Percentiles rank a stretch among this genome's conserved stretches.
Evolutionary conservation across 1,139 yeast species (phyloP).

Genomic region (Meyerozyma smithsonii): DNA sequence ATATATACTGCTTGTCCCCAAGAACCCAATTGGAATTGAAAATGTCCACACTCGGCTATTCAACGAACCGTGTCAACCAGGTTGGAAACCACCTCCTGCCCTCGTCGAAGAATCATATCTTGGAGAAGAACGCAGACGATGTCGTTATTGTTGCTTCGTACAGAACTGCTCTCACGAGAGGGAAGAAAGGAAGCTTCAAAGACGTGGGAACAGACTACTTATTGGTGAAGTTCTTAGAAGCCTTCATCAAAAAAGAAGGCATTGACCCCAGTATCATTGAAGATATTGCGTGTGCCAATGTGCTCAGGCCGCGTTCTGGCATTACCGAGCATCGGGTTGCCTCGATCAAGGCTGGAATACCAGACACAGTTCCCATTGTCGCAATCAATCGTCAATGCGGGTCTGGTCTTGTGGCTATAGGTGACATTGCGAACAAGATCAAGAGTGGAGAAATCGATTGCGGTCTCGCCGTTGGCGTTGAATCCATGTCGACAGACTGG

Average conservation of each 20-base stretch:
- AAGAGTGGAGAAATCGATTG: conserved; percentile 81
- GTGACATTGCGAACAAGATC: conserved; percentile 86
- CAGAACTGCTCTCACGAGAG: conserved; percentile 86
- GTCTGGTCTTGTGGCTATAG: conserved; percentile 86
- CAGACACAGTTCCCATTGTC: conserved; percentile 62
- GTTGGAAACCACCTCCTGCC: conserved; percentile 7
- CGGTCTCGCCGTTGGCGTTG: conserved; percentile 91
- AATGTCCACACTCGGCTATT: neutral
- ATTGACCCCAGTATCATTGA: conserved; percentile 65
- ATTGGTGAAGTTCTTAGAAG: conserved; percentile 57
- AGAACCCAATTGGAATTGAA: neutral
- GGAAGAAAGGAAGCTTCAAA: conserved; percentile 77
- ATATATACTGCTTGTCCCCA: no score
- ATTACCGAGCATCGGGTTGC: conserved; percentile 90
- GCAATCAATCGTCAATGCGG: conserved; percentile 94
- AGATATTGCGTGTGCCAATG: conserved; percentile 86
- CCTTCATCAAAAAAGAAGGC: conserved; percentile 55
- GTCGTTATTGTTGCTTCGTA: conserved; percentile 84
- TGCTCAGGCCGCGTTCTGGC: conserved; percentile 85
- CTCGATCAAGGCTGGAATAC: conserved; percentile 44
- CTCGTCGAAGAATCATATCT: conserved; percentile 11
- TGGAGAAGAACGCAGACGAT: conserved; percentile 66
- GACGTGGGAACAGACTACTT: conserved; percentile 75
- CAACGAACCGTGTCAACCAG: neutral
- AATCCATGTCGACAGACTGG: conserved; percentile 83